phyloP scores from a whole-genome alignment of 129 eudicot species.

The Calendula officinalis region DNA sequence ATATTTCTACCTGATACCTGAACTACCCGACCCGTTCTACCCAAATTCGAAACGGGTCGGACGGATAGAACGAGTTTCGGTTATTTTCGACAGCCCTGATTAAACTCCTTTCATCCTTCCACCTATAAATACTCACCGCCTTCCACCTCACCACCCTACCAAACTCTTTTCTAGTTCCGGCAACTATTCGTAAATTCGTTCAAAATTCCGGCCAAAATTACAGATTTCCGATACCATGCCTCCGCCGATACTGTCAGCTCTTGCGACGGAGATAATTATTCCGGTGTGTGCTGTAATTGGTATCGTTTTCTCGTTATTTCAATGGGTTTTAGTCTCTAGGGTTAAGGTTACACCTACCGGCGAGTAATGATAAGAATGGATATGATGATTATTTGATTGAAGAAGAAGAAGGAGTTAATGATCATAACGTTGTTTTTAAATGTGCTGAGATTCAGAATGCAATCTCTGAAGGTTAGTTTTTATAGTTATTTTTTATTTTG shows the following conservation, averaged over 20 bases:
- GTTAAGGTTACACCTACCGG: constrained; percentile 52
- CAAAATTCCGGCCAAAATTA: constrained; percentile 17
- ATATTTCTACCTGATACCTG: too few relatives aligned
- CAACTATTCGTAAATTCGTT: background rate
- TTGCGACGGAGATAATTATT: constrained; percentile 65
- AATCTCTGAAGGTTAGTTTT: constrained; percentile 66
- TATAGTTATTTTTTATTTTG: background rate
- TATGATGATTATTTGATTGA: constrained; percentile 67
- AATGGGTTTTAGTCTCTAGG: constrained; percentile 66
- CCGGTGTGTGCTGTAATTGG: constrained; percentile 80
- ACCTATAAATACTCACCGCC: constrained; percentile 27
- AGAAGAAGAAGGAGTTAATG: constrained; percentile 79
- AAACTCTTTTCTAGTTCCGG: background rate
- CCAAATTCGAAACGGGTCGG: too few relatives aligned
- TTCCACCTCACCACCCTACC: background rate
- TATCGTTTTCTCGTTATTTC: constrained; percentile 68
- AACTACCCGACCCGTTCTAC: too few relatives aligned
- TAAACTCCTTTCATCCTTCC: constrained; percentile 2
- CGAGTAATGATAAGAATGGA: constrained; percentile 47
- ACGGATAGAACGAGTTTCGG: too few relatives aligned
- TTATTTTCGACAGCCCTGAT: too few relatives aligned
- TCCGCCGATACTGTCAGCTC: constrained; percentile 54
- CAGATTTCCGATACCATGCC: constrained; percentile 41
- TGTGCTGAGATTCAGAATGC: constrained; percentile 88
- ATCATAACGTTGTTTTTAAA: constrained; percentile 52